Base-by-base conservation (phyloP, 108 stramenopile genomes). In the Nitzschia inconspicua region DNA sequence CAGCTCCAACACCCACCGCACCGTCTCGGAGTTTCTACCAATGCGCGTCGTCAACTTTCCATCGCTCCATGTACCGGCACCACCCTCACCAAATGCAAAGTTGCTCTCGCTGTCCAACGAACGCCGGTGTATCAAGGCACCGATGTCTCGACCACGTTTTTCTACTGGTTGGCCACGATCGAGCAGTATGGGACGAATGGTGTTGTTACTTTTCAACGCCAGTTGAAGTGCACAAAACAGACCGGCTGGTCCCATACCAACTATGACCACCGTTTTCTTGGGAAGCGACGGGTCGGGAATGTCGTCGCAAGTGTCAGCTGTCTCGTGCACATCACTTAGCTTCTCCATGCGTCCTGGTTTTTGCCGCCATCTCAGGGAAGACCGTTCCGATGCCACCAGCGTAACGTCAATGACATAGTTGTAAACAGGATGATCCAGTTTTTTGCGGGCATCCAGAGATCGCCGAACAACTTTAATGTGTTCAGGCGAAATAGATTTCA, bases 11-110 rank as follows among this genome's bases (percentile, higher is more conserved):
- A 95, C 91, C 59, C 43, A 75, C 18, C 95, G 76, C 2, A 93
- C 92, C 24, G 59, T 63, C n/a, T 75, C 76, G n/a, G 72, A 71
- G 58, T 96, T 96, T 36, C 86, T 66, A 29, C 95, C 95, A 44
- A 94, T 95, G 16, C 96, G 64, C 14, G 96, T 97, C 11, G 96
- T 97, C 1, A 97, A 83, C 46, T 97, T 97, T 13, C 96, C 96
- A 69, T 97, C 96, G 47, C 84, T 86, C 94, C 94, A 97, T 0
- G 96, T 97, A 16, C 96, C 96, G 30, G 96, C 96, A 29, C 96
- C 96, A 35, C 96, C 96, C 72, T 97, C 96, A 1, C 96, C 96
- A 63, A 92, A 97, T 32, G 84, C 82, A 73, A 96, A 89, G 60
- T 97, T 97, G 49, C 72, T 75, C 57, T 93, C 88, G 9, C 68